phyloP scores from a whole-genome alignment of 306 rosid genomes.

The Vigna unguiculata region DNA sequence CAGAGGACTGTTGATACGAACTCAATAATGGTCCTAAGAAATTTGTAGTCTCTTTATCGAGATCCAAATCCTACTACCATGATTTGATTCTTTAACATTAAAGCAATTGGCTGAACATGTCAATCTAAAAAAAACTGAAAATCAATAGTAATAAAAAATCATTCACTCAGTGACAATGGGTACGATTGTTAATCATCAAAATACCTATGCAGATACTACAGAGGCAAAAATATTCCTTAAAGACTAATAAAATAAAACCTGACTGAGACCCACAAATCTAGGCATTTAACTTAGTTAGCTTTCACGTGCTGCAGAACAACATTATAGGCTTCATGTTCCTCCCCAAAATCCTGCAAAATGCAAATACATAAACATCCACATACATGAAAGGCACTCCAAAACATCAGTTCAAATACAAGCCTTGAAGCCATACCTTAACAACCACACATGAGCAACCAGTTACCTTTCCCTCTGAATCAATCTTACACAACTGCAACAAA shows the following conservation, averaged over 20 bases:
- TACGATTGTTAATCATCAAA: constrained; percentile 26
- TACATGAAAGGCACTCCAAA: not conserved
- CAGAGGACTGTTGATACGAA: no score
- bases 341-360: constrained; percentile 49
- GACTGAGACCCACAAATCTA: constrained; percentile 13
- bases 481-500: constrained; percentile 70
- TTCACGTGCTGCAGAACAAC: constrained; percentile 52
- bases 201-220: not conserved
- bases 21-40: no score
- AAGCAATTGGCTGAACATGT: not conserved
- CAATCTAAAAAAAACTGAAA: not conserved
- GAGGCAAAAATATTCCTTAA: constrained; percentile 30
- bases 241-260: not conserved
- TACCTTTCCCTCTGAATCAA: constrained; percentile 78
- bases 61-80: not conserved
- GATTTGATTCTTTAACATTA: not conserved
- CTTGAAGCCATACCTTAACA: constrained; percentile 60
- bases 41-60: not conserved
- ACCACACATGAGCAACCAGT: constrained; percentile 74
- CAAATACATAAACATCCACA: not conserved
- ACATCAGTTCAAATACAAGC: not conserved
- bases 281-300: constrained; percentile 27
- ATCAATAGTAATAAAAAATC: not conserved
- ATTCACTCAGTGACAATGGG: constrained; percentile 3
- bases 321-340: constrained; percentile 48